Conservation (phyloP, 106 monocot species). For the Gastrodia elata region DNA sequence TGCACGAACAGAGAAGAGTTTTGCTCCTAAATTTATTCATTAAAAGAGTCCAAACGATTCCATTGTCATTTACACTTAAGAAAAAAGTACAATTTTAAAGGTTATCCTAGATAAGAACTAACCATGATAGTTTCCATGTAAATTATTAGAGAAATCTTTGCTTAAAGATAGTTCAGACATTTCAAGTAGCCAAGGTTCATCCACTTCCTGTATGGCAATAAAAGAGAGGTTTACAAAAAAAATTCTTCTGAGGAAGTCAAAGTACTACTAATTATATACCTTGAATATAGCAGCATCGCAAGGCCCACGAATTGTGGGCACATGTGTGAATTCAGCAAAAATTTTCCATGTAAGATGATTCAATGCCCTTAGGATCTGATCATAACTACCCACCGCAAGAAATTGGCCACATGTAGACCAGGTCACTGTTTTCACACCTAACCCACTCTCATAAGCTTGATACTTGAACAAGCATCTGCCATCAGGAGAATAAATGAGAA, state of each 20-base stretch:
- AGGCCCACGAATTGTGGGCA: conserved; percentile 47
- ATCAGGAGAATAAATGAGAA: conserved; percentile 97
- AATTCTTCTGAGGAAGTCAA: not conserved
- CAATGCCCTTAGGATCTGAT: conserved; percentile 67
- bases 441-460: conserved; percentile 90
- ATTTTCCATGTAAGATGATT: conserved; percentile 94
- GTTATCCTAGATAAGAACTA: conserved; percentile 5
- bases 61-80: not conserved
- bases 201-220: conserved; percentile 64
- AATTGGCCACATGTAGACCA: conserved; percentile 99
- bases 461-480: conserved; percentile 97
- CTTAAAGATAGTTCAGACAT: conserved; percentile 66
- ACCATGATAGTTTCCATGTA: conserved; percentile 52
- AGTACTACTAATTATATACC: conserved; percentile 19
- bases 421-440: conserved; percentile 89
- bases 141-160: conserved; percentile 34
- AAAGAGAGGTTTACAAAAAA: conserved; percentile 1
- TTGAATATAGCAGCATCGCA: conserved; percentile 67
- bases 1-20: not conserved
- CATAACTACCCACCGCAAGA: conserved; percentile 90
- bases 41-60: not conserved
- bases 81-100: not conserved
- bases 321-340: conserved; percentile 82
- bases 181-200: conserved; percentile 72
- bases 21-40: not conserved